Percentiles rank a stretch among this genome's conserved stretches.
Evolutionary conservation across 768 basidiomycete genomes (phyloP).

Genomic region (Mycena filopes): DNA sequence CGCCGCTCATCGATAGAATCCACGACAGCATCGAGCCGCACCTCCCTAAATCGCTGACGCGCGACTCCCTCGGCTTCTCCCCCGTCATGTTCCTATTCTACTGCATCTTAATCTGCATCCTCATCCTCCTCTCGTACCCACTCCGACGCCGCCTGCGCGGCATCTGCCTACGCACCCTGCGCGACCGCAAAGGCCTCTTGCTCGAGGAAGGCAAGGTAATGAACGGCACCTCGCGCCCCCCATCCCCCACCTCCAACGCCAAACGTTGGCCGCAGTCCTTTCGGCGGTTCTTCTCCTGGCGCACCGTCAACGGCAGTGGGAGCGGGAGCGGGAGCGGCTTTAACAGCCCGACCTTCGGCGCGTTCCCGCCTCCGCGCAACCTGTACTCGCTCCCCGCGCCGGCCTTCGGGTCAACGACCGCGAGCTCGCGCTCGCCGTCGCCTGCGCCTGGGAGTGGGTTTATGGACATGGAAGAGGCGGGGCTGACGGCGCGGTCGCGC

Average conservation of each 20-base stretch:
- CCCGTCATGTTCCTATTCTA: constrained; percentile 72
- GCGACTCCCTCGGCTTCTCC: constrained; percentile 78
- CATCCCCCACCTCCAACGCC: constrained; percentile 46
- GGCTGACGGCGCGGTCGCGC: constrained; percentile 66
- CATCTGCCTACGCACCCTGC: constrained; percentile 56
- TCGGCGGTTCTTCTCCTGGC: constrained; percentile 46
- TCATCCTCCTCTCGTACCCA: constrained; percentile 61
- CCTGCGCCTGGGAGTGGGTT: constrained; percentile 56
- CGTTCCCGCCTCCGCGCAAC: constrained; percentile 48
- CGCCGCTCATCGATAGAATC: constrained; percentile 61
- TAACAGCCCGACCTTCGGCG: constrained; percentile 43
- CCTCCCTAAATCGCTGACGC: constrained; percentile 69
- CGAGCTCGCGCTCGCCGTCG: constrained; percentile 59
- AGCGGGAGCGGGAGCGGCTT: constrained; percentile 12
- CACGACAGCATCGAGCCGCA: constrained; percentile 76
- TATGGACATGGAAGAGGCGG: constrained; percentile 45
- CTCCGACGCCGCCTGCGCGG: constrained; percentile 66
- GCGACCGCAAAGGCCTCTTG: constrained; percentile 50
- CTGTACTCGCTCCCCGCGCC: constrained; percentile 46
- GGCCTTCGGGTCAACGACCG: constrained; percentile 51
- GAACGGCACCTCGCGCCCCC: constrained; percentile 38
- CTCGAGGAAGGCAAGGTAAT: constrained; percentile 63
- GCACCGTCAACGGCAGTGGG: constrained; percentile 38
- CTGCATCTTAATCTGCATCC: constrained; percentile 51
- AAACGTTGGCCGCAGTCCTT: constrained; percentile 48